phyloP scores from a whole-genome alignment of 441 rosid species.

The Adansonia rubrostipa region DNA sequence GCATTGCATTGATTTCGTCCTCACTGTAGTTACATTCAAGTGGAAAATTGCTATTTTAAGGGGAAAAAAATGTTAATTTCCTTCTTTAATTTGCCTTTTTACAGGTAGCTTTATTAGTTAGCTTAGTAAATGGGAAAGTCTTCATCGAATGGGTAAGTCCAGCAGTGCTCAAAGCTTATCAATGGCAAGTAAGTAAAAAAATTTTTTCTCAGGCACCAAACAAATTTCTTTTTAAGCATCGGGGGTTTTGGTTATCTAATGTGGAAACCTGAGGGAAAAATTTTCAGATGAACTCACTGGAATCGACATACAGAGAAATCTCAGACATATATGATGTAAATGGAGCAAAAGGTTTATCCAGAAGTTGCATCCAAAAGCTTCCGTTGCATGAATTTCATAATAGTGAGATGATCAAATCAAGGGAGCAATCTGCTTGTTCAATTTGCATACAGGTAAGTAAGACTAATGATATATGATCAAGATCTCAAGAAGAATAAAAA shows the following conservation, averaged over 20 bases:
- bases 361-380: constrained; percentile 45
- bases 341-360: constrained; percentile 55
- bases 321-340: constrained; percentile 61
- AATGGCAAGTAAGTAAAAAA: constrained; percentile 69
- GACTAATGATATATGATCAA: neutral
- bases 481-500: neutral
- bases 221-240: neutral
- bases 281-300: constrained; percentile 55
- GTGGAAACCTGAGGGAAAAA: neutral
- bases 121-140: constrained; percentile 73
- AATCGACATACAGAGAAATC: constrained; percentile 53
- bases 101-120: constrained; percentile 63
- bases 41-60: neutral
- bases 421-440: constrained; percentile 46
- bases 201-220: neutral
- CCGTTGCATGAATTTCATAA: constrained; percentile 39
- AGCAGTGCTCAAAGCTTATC: constrained; percentile 80
- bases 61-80: neutral
- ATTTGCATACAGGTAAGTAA: constrained; percentile 81
- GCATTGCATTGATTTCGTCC: constrained; percentile 8
- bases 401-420: constrained; percentile 6
- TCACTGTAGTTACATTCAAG: neutral
- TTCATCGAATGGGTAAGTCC: constrained; percentile 81
- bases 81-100: constrained; percentile 19
- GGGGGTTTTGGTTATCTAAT: neutral